These are phyloP conservation scores for Kuraishia molischiana DNA, from an alignment of 805 yeast species.

Conservation along the genomic window DNA sequence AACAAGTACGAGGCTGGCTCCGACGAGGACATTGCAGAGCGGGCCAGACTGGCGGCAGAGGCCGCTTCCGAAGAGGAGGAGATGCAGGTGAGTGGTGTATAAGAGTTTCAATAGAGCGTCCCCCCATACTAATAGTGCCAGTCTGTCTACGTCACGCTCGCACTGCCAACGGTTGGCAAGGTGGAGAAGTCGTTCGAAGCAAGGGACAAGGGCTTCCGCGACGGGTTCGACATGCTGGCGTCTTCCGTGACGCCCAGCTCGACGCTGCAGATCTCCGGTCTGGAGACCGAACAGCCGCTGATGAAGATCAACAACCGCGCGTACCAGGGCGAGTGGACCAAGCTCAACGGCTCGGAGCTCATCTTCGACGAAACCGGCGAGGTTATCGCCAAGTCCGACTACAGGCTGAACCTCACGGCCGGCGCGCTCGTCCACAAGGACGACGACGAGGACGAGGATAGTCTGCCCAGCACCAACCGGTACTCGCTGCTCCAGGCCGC, in stretches of 20 bases:
- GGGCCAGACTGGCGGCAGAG: slow-evolving; percentile 24
- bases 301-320: slow-evolving; percentile 48
- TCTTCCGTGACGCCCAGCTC: slow-evolving; percentile 3
- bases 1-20: slow-evolving; percentile 72
- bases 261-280: slow-evolving; percentile 42
- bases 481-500: neutral
- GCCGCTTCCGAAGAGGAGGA: slow-evolving; percentile 3
- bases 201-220: neutral
- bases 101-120: neutral
- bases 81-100: neutral
- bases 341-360: slow-evolving; percentile 65
- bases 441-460: neutral
- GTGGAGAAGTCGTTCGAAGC: neutral
- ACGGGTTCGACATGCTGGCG: neutral
- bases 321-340: slow-evolving; percentile 70
- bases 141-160: neutral
- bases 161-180: neutral
- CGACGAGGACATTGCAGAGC: slow-evolving; percentile 62
- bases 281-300: slow-evolving; percentile 44
- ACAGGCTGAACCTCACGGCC: slow-evolving; percentile 17
- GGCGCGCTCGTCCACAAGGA: slow-evolving; percentile 17
- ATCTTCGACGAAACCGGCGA: slow-evolving; percentile 26
- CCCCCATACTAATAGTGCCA: neutral
- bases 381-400: slow-evolving; percentile 18
- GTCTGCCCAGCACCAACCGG: neutral